Base-by-base conservation (phyloP, 2,329 filamentous ascomycete species). In the Aspergillus amoenus region DNA sequence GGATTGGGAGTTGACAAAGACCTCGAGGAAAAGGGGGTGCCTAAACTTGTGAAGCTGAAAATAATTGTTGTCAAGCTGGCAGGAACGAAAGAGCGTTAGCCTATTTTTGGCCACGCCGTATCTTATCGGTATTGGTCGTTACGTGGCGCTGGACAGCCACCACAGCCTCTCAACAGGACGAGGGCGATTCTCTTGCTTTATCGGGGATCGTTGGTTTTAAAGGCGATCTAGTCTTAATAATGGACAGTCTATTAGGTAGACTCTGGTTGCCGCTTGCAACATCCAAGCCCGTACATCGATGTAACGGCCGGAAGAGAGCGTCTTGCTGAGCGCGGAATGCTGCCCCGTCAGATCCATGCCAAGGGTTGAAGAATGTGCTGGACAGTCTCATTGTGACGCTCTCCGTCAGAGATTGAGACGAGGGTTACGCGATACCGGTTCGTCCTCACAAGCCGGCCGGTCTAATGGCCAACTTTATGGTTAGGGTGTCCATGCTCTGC, bases 1-100 rank as follows among this genome's bases (percentile, higher is more conserved):
- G 39, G 42, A n/a, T 27, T 45, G 30, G 11, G 32, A 27, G 48
- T 45, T 34, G 34, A 37, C 32, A 39, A 37, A 41, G 17, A 22
- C 24, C 11, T 30, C 9, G 34, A 51, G 27, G 40, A 50, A 47
- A 55, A 59, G 50, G 54, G 50, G 46, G 53, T 60, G 56, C 46
- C 44, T 52, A 53, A 24, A 32, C n/a, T 21, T 49, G 47, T 24
- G 41, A 37, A 17, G 50, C 17, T n/a, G 22, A 52, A 51, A 27
- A 30, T 30, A 42, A 52, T 52, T 34, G 30, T 18, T 52, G 61
- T 55, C 61, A 57, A 64, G 59, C 54, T 65, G 61, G 62, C 61
- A 60, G 44, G 42, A 63, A 61, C 42, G 47, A 41, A 51, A 46
- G 44, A 37, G 53, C 47, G n/a, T 47, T 49, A 39, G 34, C 49